phyloP scores from a whole-genome alignment of 805 yeast genomes.

The Deakozyma indianensis region DNA sequence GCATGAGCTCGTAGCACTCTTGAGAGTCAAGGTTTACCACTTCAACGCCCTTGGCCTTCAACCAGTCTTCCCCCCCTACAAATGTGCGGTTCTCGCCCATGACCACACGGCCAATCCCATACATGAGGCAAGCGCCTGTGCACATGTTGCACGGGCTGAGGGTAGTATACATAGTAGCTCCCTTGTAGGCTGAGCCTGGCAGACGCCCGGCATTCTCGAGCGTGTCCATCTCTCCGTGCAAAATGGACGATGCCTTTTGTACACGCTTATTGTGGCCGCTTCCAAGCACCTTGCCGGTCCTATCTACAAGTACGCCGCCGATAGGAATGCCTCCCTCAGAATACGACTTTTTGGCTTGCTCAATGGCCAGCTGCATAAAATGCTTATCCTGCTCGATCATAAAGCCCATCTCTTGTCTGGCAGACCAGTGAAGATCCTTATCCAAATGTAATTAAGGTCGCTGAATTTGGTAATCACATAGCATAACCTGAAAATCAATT shows the following conservation, averaged over 20 bases:
- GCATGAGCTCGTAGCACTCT: slow-evolving; percentile 46
- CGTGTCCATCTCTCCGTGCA: slow-evolving; percentile 88
- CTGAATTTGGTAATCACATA: too few species aligned
- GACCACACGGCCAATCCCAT: slow-evolving; percentile 78
- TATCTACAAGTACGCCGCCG: slow-evolving; percentile 59
- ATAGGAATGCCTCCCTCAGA: slow-evolving; percentile 88
- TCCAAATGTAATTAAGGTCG: too few species aligned
- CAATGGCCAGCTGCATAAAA: slow-evolving; percentile 18
- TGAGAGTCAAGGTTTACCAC: slow-evolving; percentile 20
- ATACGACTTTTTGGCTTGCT: slow-evolving; percentile 28
- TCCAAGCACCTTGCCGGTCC: slow-evolving; percentile 71
- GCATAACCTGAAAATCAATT: too few species aligned
- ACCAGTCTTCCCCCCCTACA: slow-evolving; percentile 68
- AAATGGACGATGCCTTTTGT: slow-evolving; percentile 67
- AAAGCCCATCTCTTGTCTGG: too few species aligned
- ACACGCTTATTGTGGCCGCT: slow-evolving; percentile 84
- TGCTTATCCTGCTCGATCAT: slow-evolving; percentile 9
- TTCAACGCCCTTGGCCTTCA: slow-evolving; percentile 47
- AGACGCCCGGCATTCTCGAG: slow-evolving; percentile 85
- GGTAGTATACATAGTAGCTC: slow-evolving; percentile 85
- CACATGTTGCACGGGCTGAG: slow-evolving; percentile 93
- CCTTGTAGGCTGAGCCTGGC: slow-evolving; percentile 61
- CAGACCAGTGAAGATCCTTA: too few species aligned
- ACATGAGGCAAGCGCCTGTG: slow-evolving; percentile 80
- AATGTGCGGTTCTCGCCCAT: slow-evolving; percentile 80